Base-by-base conservation (phyloP, 768 basidiomycete species). In the Leccinellum rugosiceps region DNA sequence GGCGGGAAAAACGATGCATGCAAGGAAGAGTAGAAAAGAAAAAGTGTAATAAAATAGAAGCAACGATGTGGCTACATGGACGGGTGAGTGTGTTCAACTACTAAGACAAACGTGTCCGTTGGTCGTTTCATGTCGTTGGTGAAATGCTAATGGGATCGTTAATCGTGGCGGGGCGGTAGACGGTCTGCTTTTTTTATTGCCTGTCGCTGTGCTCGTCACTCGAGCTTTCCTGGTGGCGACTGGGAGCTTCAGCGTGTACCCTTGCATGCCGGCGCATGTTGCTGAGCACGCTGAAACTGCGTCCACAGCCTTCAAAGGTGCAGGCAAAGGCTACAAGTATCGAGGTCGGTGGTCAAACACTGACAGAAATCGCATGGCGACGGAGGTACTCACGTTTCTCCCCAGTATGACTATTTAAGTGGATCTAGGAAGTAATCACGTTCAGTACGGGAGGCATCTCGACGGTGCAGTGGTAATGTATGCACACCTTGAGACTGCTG, bases 231-330 rank as follows among this genome's bases (percentile, higher is more conserved):
- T 72, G 71, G 49, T 74, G 74, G 56, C 68, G 70, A 51, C 52
- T 63, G 3, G 55, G 53, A 45, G 58, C 58, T 38, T 74, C 77
- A 26, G 72, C 76, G 67, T 92, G 90, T 13, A 88, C 85, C 55
- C 90, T 85, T 58, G 89, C 84, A 70, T 92, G 90, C 56, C 90
- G 80, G 60, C 90, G 86, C 90, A 92, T 92, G 76, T 92, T 92
- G 72, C 88, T 91, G 67, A 91, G 83, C 50, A 92, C 90, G 66
- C 88, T 90, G 73, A 92, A 92, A 68, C 86, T 84, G 45, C 90
- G 86, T 7, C 87, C 86, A 73, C 90, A 92, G 57, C 82, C 82
- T 61, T 86, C 82, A 52, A 84, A 81, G 17, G 90, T 85, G 69
- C 90, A 92, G 45, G 80, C 75, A 72, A 88, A 91, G 9, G 90